Evolutionary conservation across 148 eudicot species (phyloP).

Genomic region (Camellia japonica): DNA sequence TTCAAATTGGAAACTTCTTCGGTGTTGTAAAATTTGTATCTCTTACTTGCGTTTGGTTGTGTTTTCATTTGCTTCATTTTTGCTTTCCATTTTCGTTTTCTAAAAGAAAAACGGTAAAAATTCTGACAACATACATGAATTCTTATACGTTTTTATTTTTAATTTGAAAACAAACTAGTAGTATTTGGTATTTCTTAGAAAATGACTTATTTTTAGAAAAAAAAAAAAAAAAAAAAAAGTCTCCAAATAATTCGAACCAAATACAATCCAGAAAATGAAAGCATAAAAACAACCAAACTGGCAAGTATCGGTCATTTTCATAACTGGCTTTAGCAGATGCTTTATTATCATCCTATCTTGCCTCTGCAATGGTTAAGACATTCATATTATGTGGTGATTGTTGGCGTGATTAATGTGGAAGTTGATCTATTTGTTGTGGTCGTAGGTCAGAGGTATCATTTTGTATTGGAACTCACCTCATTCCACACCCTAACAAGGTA

Average conservation of each 20-base stretch:
- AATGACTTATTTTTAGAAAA: too few species aligned
- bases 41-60: background rate
- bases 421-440: background rate
- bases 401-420: background rate
- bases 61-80: too few species aligned
- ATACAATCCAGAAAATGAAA: too few species aligned
- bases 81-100: too few species aligned
- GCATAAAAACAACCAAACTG: background rate
- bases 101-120: too few species aligned
- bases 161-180: too few species aligned
- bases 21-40: background rate
- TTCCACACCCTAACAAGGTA: slow-evolving; percentile 97
- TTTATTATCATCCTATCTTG: background rate
- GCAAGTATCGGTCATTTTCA: background rate
- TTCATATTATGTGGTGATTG: background rate
- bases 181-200: too few species aligned
- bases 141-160: too few species aligned
- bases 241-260: too few species aligned
- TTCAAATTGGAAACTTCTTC: background rate
- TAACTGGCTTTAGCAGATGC: background rate
- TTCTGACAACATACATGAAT: too few species aligned
- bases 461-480: slow-evolving; percentile 68
- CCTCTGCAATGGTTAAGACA: background rate
- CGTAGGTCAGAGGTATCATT: slow-evolving; percentile 49
- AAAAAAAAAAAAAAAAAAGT: too few species aligned